Base-by-base conservation (phyloP, 139 green algal genomes). In the Picochlorum costavermella region DNA sequence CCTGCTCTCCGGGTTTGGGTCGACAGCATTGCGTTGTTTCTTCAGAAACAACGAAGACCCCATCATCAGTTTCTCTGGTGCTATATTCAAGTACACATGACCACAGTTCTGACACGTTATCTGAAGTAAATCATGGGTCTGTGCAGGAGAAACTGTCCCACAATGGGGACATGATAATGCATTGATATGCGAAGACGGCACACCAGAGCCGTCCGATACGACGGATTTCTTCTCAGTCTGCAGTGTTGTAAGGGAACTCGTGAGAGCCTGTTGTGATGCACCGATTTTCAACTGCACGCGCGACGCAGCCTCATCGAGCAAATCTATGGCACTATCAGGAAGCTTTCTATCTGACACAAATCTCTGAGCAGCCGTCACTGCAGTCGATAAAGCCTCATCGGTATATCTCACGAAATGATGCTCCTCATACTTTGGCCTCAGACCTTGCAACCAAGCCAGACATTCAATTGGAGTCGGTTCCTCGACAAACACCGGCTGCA, bases 281-380 rank as follows among this genome's bases (percentile, higher is more conserved):
- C 48, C 48, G 17, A 55, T 55, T 5, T 20, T 16, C 20, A 77
- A 56, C 11, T 60, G 40, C 3, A 43, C 40, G 1, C 63, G 44
- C 5, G 50, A 71, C 4, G 88, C 88, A 13, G 82, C 79, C 63
- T 96, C 86, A 59, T 96, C 89, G 13, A 96, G 69, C 3, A 95
- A 45, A 69, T 96, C 89, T 25, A 96, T 92, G 2, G 89, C 85
- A 17, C 58, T 74, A 67, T 90, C 84, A 12, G 84, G 84, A 50
- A 90, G 80, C 26, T 73, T 64, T 20, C 83, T 75, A 61, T 89
- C 77, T 2, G 69, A 67, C 28, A 90, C 73, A 74, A 90, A 92
- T n/a, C 74, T 75, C 50, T 80, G 70, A 9, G 83, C 80, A 6
- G 79, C 69, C 4, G 49, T 28, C 11, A 86, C 89, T 1, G 89